These are phyloP conservation scores for Yarrowia sp. DNA, from an alignment of 805 yeast genomes.

Conservation along the genomic window DNA sequence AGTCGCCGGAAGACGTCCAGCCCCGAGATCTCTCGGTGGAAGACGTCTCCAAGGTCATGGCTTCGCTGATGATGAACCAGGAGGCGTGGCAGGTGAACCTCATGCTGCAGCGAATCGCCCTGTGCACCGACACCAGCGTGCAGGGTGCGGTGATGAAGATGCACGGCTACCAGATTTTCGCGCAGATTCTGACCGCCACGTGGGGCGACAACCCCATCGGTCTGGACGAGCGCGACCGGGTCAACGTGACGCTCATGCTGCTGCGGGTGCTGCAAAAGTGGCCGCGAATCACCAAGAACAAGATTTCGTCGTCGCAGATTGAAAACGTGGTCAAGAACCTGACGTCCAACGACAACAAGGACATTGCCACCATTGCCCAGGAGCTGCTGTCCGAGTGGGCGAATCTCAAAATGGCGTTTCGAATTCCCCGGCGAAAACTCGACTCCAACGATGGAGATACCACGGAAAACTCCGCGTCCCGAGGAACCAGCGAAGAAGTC, in stretches of 20 bases:
- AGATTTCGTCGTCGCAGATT: conserved; percentile 74
- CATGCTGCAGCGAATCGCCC: conserved; percentile 71
- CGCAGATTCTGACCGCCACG: conserved; percentile 56
- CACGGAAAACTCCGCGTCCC: background rate
- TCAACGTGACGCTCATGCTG: conserved; percentile 54
- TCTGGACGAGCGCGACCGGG: conserved; percentile 30
- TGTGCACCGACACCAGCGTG: conserved; percentile 54
- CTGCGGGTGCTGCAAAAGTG: conserved; percentile 65
- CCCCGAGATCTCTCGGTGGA: conserved; percentile 54
- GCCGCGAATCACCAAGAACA: conserved; percentile 78
- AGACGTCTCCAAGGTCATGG: conserved; percentile 80
- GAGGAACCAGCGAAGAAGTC: conserved; percentile 30
- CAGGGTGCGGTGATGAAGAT: conserved; percentile 69
- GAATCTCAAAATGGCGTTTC: conserved; percentile 76
- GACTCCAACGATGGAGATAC: conserved; percentile 37
- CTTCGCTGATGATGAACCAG: conserved; percentile 78
- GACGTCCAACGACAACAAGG: conserved; percentile 43
- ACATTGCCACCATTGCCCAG: conserved; percentile 52
- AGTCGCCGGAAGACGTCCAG: conserved; percentile 58
- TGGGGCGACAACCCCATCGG: conserved; percentile 27
- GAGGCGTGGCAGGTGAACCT: conserved; percentile 69
- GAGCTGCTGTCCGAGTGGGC: conserved; percentile 72
- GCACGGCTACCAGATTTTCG: conserved; percentile 86
- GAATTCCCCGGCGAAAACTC: conserved; percentile 70
- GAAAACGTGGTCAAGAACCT: conserved; percentile 65